phyloP scores from a whole-genome alignment of 2,329 filamentous ascomycete species.

The Juglanconis sp. region DNA sequence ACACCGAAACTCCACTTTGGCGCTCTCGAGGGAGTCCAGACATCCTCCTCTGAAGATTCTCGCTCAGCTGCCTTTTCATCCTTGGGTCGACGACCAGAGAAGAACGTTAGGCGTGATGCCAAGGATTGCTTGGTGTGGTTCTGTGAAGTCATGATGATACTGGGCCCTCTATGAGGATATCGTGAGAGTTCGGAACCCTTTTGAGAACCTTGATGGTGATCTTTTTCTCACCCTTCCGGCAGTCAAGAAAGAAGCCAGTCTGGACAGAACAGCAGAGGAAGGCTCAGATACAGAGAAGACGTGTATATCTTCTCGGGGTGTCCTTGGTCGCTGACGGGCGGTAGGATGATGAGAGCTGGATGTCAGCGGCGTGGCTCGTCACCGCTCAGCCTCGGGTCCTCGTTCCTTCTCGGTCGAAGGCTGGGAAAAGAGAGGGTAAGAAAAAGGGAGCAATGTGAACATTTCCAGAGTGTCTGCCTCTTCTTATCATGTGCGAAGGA shows the following conservation, averaged over 20 bases:
- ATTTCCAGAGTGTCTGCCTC: not conserved
- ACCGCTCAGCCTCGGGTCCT: not conserved
- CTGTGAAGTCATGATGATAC: slow-evolving; percentile 3
- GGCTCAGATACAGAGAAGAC: not conserved
- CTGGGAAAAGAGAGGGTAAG: not conserved
- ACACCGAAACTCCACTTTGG: slow-evolving; percentile 70
- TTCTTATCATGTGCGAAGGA: not conserved
- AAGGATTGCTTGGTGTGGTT: not conserved
- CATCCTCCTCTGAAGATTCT: slow-evolving; percentile 10
- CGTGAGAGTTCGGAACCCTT: not conserved
- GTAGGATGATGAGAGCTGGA: not conserved
- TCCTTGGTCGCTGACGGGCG: not conserved
- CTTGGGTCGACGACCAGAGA: not conserved
- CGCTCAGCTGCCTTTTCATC: not conserved
- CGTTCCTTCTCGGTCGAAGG: not conserved
- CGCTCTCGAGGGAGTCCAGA: not conserved
- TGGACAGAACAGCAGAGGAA: no score
- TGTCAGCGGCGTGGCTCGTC: not conserved
- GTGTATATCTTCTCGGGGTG: not conserved
- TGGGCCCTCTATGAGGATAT: not conserved
- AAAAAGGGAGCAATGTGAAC: not conserved
- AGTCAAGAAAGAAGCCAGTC: no score
- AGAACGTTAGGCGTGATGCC: slow-evolving; percentile 7
- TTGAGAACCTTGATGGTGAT: not conserved
- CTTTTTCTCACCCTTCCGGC: not conserved